phyloP scores from a whole-genome alignment of 805 yeast genomes.

The Ogataea methylovora region DNA sequence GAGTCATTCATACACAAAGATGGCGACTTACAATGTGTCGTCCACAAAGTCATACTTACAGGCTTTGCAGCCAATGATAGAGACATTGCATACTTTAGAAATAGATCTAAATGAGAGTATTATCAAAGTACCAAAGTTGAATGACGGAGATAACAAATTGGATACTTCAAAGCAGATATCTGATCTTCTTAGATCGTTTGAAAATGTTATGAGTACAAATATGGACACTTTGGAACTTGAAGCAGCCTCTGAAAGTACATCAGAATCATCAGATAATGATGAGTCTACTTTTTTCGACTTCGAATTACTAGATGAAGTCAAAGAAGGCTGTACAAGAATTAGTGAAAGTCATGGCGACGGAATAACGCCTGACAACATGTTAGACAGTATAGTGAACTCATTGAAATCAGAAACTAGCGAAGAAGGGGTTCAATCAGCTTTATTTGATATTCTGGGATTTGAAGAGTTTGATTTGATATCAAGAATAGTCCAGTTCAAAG shows the following conservation, averaged over 20 bases:
- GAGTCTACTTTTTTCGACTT: slow-evolving; percentile 3
- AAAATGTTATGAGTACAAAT: slow-evolving; percentile 21
- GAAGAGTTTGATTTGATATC: slow-evolving; percentile 80
- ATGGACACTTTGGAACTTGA: slow-evolving; percentile 8
- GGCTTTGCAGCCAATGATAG: slow-evolving; percentile 70
- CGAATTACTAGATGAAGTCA: slow-evolving; percentile 12
- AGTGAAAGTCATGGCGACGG: slow-evolving; percentile 19
- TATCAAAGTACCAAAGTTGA: slow-evolving; percentile 21
- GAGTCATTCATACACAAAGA: slow-evolving; percentile 15
- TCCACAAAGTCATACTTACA: slow-evolving; percentile 73
- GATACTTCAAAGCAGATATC: slow-evolving; percentile 17
- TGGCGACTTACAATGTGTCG: slow-evolving; percentile 48
- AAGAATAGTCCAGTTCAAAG: slow-evolving; percentile 43
- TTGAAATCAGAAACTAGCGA: slow-evolving; percentile 34
- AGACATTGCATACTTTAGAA: slow-evolving; percentile 29
- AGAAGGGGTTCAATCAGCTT: slow-evolving; percentile 58
- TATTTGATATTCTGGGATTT: slow-evolving; percentile 78
- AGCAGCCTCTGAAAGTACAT: slow-evolving; percentile 1
- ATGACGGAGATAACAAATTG: slow-evolving; percentile 23
- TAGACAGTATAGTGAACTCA: slow-evolving; percentile 24
- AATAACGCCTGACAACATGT: slow-evolving; percentile 11
- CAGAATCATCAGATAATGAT: slow-evolving; percentile 9
- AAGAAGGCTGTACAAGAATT: slow-evolving; percentile 18
- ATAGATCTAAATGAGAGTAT: slow-evolving; percentile 15
- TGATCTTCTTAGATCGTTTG: slow-evolving; percentile 23